phyloP scores from a whole-genome alignment of 1,139 yeast species.

The Kodamaea sp. region DNA sequence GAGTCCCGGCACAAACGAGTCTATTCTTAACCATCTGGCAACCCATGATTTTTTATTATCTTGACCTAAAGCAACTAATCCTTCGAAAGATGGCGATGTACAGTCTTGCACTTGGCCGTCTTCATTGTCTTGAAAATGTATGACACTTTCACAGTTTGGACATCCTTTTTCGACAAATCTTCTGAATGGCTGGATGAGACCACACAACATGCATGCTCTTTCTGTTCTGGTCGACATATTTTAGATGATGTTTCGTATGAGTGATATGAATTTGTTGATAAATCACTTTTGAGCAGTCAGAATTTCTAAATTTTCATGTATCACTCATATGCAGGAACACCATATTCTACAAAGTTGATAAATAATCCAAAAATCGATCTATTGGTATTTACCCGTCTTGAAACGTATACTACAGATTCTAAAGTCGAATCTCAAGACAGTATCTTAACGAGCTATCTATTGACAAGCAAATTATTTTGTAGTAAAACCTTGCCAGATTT shows the following conservation, averaged over 20 bases:
- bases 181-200: constrained; percentile 74
- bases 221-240: constrained; percentile 63
- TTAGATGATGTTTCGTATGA: neutral
- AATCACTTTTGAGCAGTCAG: too few relatives aligned
- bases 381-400: too few relatives aligned
- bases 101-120: constrained; percentile 84
- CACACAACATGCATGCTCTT: constrained; percentile 97
- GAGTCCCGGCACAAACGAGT: constrained; percentile 82
- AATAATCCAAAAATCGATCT: too few relatives aligned
- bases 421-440: too few relatives aligned
- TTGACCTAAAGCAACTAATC: constrained; percentile 85
- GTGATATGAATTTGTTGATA: neutral
- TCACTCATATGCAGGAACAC: too few relatives aligned
- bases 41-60: constrained; percentile 88
- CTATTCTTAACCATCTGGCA: constrained; percentile 93
- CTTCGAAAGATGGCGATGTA: constrained; percentile 96
- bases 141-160: constrained; percentile 93
- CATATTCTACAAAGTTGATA: too few relatives aligned
- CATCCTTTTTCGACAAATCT: constrained; percentile 82
- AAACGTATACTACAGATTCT: too few relatives aligned
- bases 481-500: too few relatives aligned
- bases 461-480: too few relatives aligned
- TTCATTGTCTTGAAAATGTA: constrained; percentile 76
- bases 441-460: too few relatives aligned
- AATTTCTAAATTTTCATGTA: too few relatives aligned